These are phyloP conservation scores for Solanum clarkiae DNA, from an alignment of 257 asterid species.

Conservation along the genomic window DNA sequence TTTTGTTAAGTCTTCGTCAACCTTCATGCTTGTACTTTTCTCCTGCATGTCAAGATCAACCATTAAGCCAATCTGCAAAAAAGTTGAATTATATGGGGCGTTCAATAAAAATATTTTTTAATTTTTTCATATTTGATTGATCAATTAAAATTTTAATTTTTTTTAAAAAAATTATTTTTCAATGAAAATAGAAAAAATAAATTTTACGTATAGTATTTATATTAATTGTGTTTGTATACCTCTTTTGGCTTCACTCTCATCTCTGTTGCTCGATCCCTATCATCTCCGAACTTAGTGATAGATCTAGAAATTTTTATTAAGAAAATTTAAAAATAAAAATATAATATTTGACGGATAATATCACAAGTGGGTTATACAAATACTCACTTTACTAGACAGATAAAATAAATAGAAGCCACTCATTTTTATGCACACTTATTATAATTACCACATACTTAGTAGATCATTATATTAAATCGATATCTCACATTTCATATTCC, in stretches of 20 bases:
- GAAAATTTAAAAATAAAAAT: not conserved
- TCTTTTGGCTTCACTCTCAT: too few species aligned
- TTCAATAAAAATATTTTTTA: not conserved
- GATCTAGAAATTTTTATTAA: too few species aligned
- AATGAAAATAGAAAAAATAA: not conserved
- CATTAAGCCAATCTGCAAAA: not conserved
- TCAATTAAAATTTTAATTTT: not conserved
- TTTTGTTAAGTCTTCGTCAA: not conserved
- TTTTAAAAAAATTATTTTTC: too few species aligned
- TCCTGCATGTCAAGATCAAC: not conserved
- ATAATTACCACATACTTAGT: not conserved
- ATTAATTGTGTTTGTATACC: too few species aligned
- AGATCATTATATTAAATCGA: too few species aligned
- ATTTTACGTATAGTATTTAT: not conserved
- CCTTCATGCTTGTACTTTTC: not conserved
- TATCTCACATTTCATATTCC: not conserved
- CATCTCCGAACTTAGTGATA: too few species aligned
- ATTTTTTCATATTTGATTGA: not conserved
- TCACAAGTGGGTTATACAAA: too few species aligned
- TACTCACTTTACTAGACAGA: not conserved
- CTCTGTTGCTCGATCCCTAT: too few species aligned
- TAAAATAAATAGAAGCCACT: not conserved
- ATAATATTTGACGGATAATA: not conserved
- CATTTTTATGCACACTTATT: not conserved
- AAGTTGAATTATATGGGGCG: too few species aligned